Base-by-base conservation (phyloP, 1,139 yeast genomes). In the Yamadazyma epiphylla region DNA sequence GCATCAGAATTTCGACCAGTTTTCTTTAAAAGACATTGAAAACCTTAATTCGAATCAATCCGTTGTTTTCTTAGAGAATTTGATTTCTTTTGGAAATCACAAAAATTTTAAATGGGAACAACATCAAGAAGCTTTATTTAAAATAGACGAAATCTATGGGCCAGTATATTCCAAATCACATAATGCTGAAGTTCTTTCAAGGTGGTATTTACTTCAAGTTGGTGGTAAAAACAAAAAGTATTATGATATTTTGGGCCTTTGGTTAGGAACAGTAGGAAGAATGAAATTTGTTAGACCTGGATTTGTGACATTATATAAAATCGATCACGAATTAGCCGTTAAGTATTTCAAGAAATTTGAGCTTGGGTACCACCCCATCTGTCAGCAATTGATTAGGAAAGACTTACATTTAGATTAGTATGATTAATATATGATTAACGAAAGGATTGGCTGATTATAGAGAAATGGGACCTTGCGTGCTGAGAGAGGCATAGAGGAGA, bases 231-330 rank as follows among this genome's bases (percentile, higher is more conserved):
- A 74, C 34, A 42, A 58, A 12, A 54, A 64, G 22, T 62, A 65
- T 33, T 77, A 80, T 50, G 59, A 35, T 16, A 33, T 29, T 15
- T 60, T 85, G 28, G 88, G 94, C 5, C 74, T 76, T 32, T 88
- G 95, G 95, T 66, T 88, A 35, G 94, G 94, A 6, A 80, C 91
- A 3, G 94, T 87, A 16, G 96, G 96, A 14, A 75, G 96, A 65
- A 88, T 88, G 96, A 88, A 88, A 65, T 88, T 80, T 53, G 95
- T 86, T 23, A 74, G 96, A 55, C 95, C 96, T 15, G 88, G 94
- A 2, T 87, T 75, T 60, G 70, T 76, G 23, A 60, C 78, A 39
- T 64, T 88, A 38, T 71, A 77, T 51, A 51, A 62, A 14, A 89
- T 81, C 15, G 84, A 85, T 52, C 76, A 74, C 30, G 60, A 69